These are phyloP conservation scores for Leptosphaerulina australis DNA, from an alignment of 2,329 filamentous ascomycete species.

Conservation along the genomic window DNA sequence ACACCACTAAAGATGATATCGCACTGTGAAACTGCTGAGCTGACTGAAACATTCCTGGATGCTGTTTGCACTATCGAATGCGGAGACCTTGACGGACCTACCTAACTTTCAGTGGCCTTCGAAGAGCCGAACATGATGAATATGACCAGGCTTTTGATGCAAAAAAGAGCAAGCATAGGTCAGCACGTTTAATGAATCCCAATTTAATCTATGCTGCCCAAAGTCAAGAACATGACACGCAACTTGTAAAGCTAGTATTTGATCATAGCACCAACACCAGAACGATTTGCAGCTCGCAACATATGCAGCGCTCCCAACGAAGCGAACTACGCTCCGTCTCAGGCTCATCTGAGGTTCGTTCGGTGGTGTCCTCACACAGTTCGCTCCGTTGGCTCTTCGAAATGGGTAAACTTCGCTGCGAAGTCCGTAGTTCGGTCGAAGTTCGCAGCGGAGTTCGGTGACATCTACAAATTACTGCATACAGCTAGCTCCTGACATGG, in stretches of 20 bases:
- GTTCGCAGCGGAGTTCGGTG: no score
- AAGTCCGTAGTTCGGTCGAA: no score
- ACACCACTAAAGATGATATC: no score
- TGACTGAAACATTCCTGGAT: neutral
- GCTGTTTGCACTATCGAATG: neutral
- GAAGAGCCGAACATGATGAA: neutral
- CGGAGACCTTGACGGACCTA: neutral
- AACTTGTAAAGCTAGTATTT: constrained; percentile 4
- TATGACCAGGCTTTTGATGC: neutral
- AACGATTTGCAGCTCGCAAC: constrained; percentile 12
- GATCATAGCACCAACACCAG: constrained; percentile 1
- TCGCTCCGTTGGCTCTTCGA: no score
- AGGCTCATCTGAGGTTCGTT: no score
- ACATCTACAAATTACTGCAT: no score
- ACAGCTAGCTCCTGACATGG: no score
- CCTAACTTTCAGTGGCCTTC: neutral
- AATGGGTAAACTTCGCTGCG: no score
- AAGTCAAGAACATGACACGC: neutral
- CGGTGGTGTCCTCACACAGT: no score
- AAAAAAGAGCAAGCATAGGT: neutral
- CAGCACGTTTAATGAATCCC: neutral
- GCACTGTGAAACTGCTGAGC: neutral
- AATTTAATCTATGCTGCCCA: constrained; percentile 1
- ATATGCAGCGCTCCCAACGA: no score
- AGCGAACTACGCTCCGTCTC: no score